Conservation (phyloP, 1,139 yeast genomes). For the Entelexis paramagnoliae region DNA sequence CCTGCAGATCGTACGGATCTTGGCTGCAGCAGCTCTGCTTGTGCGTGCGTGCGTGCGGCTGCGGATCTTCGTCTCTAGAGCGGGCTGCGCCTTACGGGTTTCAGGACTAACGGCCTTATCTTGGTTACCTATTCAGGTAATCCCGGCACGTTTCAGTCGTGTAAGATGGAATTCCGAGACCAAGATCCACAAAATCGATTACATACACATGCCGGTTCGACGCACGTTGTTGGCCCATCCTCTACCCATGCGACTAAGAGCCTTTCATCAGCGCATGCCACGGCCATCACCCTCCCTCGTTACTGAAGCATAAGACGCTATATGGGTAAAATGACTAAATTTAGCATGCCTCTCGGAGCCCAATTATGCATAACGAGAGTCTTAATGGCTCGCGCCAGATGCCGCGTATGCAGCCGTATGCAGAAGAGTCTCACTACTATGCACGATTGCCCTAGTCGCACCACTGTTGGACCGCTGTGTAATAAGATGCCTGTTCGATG, state of each 20-base stretch:
- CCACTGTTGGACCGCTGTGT: no score
- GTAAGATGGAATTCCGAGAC: not conserved
- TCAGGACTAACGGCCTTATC: not conserved
- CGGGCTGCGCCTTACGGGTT: no score
- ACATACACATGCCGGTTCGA: not conserved
- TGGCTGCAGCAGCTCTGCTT: not conserved
- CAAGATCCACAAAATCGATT: not conserved
- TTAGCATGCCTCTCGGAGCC: not conserved
- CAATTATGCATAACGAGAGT: not conserved
- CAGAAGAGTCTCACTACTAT: not conserved
- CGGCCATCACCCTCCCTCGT: not conserved
- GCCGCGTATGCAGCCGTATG: not conserved
- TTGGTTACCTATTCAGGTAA: not conserved
- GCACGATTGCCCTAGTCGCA: not conserved
- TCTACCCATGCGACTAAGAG: not conserved
- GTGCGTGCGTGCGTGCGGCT: no score
- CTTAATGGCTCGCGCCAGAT: not conserved
- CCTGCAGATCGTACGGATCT: not conserved
- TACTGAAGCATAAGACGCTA: not conserved
- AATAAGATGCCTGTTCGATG: no score
- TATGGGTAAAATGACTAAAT: not conserved
- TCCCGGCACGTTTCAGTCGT: not conserved
- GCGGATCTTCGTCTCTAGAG: no score
- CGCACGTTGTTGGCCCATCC: no score
- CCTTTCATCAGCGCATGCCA: slow-evolving; percentile 2